Conservation (phyloP, 2,329 filamentous ascomycete species). For the Colletotrichum scovillei region DNA sequence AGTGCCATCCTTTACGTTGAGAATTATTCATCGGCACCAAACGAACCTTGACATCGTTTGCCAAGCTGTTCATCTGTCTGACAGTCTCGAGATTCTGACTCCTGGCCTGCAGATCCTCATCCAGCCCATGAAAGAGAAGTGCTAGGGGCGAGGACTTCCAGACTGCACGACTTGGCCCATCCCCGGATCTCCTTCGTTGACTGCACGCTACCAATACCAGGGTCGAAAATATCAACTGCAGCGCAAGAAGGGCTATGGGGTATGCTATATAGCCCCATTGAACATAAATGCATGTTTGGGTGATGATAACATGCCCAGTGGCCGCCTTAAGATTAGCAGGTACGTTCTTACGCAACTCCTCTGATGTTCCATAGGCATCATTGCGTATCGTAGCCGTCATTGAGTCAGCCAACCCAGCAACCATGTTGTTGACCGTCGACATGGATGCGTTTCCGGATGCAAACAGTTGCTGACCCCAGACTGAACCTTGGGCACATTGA, state of each 20-base stretch:
- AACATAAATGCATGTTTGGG: constrained; percentile 3
- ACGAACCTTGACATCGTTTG: too few species aligned
- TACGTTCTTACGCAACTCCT: neutral
- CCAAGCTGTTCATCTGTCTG: too few species aligned
- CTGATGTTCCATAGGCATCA: neutral
- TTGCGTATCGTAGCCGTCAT: constrained; percentile 11
- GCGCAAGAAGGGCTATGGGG: neutral
- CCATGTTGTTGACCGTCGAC: neutral
- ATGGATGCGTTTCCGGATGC: neutral
- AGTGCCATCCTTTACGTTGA: too few species aligned
- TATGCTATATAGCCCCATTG: constrained; percentile 11
- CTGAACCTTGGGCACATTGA: neutral
- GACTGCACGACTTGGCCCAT: too few species aligned
- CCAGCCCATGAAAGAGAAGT: too few species aligned
- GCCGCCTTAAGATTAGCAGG: neutral
- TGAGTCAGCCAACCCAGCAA: neutral
- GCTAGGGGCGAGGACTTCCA: too few species aligned
- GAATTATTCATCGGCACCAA: too few species aligned
- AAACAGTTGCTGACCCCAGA: neutral
- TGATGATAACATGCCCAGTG: neutral
- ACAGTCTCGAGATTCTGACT: too few species aligned
- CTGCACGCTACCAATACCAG: neutral
- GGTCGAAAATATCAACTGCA: constrained; percentile 7
- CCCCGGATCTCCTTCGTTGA: too few species aligned
- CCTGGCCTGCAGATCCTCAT: too few species aligned